These are phyloP conservation scores for Papiliotrema flavescens DNA, from an alignment of 1,284 basidiomycete species.

Conservation along the genomic window DNA sequence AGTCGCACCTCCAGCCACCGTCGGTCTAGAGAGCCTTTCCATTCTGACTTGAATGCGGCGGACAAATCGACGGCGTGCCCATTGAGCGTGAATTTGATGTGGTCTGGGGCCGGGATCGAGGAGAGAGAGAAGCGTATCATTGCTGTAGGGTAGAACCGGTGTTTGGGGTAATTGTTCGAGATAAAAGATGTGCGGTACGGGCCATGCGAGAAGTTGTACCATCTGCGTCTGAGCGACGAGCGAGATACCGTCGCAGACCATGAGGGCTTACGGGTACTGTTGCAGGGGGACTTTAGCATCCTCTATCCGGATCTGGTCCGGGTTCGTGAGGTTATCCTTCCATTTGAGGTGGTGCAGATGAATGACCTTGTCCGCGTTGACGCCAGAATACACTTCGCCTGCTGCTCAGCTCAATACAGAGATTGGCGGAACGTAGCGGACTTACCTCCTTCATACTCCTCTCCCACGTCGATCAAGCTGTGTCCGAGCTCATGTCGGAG, in stretches of 20 bases:
- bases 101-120: conserved; percentile 59
- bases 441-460: conserved; percentile 75
- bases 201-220: conserved; percentile 57
- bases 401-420: background rate
- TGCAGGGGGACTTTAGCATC: conserved; percentile 72
- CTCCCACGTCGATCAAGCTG: conserved; percentile 59
- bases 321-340: conserved; percentile 65
- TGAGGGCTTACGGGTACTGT: conserved; percentile 53
- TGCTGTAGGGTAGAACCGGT: conserved; percentile 56
- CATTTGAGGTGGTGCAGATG: conserved; percentile 55
- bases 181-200: conserved; percentile 61
- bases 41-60: conserved; percentile 19
- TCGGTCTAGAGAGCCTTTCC: conserved; percentile 39
- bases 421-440: background rate
- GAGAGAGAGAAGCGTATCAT: conserved; percentile 71
- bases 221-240: conserved; percentile 14
- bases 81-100: conserved; percentile 63
- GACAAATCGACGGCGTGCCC: conserved; percentile 42
- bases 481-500: conserved; percentile 75
- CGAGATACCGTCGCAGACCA: background rate
- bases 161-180: conserved; percentile 51
- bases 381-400: conserved; percentile 67
- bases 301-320: conserved; percentile 55
- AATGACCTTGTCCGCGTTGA: conserved; percentile 55
- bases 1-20: conserved; percentile 44